Conservation (phyloP, 2,329 filamentous ascomycete species). For the Lecanicillium sp. region DNA sequence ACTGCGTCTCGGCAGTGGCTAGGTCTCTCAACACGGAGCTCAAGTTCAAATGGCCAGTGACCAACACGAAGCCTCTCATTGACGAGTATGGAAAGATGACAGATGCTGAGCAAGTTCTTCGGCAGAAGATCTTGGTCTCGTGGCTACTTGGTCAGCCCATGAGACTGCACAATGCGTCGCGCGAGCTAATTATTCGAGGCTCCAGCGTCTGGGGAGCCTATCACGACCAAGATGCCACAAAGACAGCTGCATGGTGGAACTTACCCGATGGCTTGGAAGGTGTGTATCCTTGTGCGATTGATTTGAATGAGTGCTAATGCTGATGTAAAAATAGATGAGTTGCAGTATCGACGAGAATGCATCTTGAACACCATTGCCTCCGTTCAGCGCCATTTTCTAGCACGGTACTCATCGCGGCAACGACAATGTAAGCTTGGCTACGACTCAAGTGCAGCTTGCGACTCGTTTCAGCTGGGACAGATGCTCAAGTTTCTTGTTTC, state of each 20-base stretch:
- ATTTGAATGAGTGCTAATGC: not conserved
- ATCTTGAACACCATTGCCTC: conserved; percentile 63
- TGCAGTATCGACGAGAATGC: conserved; percentile 56
- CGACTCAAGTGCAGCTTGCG: conserved; percentile 62
- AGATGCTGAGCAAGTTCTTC: conserved; percentile 54
- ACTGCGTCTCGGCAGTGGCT: conserved; percentile 49
- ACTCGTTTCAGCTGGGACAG: conserved; percentile 71
- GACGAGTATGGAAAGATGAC: conserved; percentile 27
- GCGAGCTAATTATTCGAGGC: conserved; percentile 58
- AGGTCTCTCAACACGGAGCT: conserved; percentile 40
- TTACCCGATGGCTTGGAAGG: conserved; percentile 60
- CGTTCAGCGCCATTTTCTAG: conserved; percentile 58
- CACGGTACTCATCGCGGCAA: conserved; percentile 57
- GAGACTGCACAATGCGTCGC: conserved; percentile 53
- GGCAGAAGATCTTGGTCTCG: conserved; percentile 61
- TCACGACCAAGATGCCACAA: conserved; percentile 15
- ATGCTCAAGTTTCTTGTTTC: conserved; percentile 63
- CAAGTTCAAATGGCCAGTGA: conserved; percentile 48
- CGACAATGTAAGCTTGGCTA: conserved; percentile 67
- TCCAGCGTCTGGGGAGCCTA: conserved; percentile 48
- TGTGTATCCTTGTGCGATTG: conserved; percentile 22
- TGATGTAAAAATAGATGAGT: conserved; percentile 42
- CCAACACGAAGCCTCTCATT: conserved; percentile 26
- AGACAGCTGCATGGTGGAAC: conserved; percentile 59
- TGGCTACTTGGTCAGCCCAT: conserved; percentile 55